Percentiles rank a stretch among this genome's conserved stretches.
These are phyloP conservation scores for Penicillium salamii DNA, from an alignment of 495 filamentous ascomycete species.

Conservation along the genomic window DNA sequence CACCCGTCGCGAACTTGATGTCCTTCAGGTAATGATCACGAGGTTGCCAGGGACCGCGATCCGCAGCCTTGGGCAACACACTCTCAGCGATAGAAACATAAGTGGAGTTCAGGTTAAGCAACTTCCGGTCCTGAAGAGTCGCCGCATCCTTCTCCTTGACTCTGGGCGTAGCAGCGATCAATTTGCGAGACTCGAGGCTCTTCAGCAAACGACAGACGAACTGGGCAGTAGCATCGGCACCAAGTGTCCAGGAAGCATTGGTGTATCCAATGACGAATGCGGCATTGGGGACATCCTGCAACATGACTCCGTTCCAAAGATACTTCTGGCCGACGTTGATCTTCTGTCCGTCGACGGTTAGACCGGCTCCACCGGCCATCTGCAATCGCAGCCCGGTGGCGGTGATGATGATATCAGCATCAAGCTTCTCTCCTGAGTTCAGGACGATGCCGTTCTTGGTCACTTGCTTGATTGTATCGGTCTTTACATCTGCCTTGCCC, in stretches of 20 bases:
- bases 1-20: slow-evolving; percentile 46
- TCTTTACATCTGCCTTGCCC: slow-evolving; percentile 61
- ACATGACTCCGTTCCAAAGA: slow-evolving; percentile 59
- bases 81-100: slow-evolving; percentile 44
- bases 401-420: slow-evolving; percentile 71
- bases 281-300: slow-evolving; percentile 58
- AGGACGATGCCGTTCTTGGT: slow-evolving; percentile 57
- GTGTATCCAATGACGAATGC: slow-evolving; percentile 56
- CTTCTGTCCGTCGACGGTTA: slow-evolving; percentile 55
- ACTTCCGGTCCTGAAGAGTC: slow-evolving; percentile 28
- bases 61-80: slow-evolving; percentile 41
- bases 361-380: slow-evolving; percentile 46
- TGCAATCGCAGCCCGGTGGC: slow-evolving; percentile 67
- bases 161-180: slow-evolving; percentile 36
- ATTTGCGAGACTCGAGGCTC: slow-evolving; percentile 37
- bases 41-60: slow-evolving; percentile 53
- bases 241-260: slow-evolving; percentile 59
- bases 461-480: slow-evolving; percentile 64
- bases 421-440: slow-evolving; percentile 52
- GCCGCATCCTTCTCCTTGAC: slow-evolving; percentile 30
- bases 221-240: slow-evolving; percentile 52
- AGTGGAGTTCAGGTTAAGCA: slow-evolving; percentile 49
- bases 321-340: slow-evolving; percentile 45
- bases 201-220: slow-evolving; percentile 45
- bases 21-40: slow-evolving; percentile 54